Evolutionary conservation across 331 rosid species (phyloP), one percentile per base, ranked within the genome.

Genomic region (Malus hybrid): DNA sequence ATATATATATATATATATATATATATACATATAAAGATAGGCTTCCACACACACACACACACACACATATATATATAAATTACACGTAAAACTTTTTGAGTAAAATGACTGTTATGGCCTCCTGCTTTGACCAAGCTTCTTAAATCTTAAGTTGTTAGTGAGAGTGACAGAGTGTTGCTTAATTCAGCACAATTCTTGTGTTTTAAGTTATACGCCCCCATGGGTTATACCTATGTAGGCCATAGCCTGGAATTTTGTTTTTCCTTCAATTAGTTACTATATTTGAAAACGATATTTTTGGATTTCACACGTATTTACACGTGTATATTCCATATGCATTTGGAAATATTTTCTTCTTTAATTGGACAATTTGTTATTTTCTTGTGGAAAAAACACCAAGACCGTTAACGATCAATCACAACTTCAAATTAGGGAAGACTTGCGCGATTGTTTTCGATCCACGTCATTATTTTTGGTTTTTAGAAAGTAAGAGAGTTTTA

Each of bases 21-120:
- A 28, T 28, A 28, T 28, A 28, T n/a, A n/a, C n/a, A n/a, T n/a
- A n/a, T n/a, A n/a, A n/a, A n/a, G n/a, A n/a, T n/a, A n/a, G n/a
- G n/a, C n/a, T n/a, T n/a, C n/a, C n/a, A n/a, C n/a, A n/a, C n/a
- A n/a, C n/a, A n/a, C n/a, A n/a, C n/a, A 22, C 24, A 22, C 24
- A 22, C 24, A 22, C 24, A 22, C 24, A 22, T 22, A 22, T 22
- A 22, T 22, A 22, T 22, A 33, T 36, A 57, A 22, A 62, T 62
- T 28, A 62, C 31, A 14, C n/a, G 7, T 14, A 18, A 2, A 13
- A 28, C 6, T 59, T 24, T 12, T 28, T 14, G 14, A 29, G 10
- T 29, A 4, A 16, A 28, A 16, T 64, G 44, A 64, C 69, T 18
- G 42, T 74, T 68, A 61, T 69, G 70, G 76, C 87, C 93, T 81